Percentiles rank a stretch among this genome's conserved stretches.
These are phyloP conservation scores for Vicia sativa DNA, from an alignment of 306 rosid genomes.

Conservation along the genomic window DNA sequence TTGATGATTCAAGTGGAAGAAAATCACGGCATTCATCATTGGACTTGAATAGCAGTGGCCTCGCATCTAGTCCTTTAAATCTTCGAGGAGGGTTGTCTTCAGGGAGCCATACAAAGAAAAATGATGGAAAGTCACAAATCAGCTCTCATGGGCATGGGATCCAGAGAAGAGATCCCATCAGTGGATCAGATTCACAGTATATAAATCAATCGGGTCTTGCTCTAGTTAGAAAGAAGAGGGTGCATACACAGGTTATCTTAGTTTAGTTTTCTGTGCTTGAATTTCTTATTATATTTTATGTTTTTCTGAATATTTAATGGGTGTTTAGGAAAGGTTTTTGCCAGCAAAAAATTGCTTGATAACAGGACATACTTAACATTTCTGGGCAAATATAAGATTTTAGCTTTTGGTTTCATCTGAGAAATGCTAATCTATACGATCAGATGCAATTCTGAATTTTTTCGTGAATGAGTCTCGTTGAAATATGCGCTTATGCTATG, in stretches of 20 bases:
- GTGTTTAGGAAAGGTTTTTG: constrained; percentile 6
- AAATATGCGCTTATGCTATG: too few species aligned
- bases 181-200: constrained; percentile 71
- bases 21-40: constrained; percentile 68
- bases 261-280: constrained; percentile 28
- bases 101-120: constrained; percentile 65
- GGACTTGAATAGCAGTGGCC: constrained; percentile 61
- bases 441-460: too few species aligned
- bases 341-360: neutral
- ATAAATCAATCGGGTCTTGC: constrained; percentile 70
- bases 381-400: too few species aligned
- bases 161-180: constrained; percentile 68
- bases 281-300: neutral
- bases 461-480: too few species aligned
- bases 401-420: too few species aligned
- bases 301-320: constrained; percentile 28
- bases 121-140: constrained; percentile 60
- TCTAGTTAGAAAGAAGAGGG: constrained; percentile 77
- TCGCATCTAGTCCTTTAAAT: constrained; percentile 56
- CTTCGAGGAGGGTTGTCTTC: constrained; percentile 63
- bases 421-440: too few species aligned
- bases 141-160: constrained; percentile 59
- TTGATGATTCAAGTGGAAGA: constrained; percentile 71
- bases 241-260: constrained; percentile 76
- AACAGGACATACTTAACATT: neutral